phyloP scores from a whole-genome alignment of 192 early-diverging fungal species.

The Phycomyces nitens region DNA sequence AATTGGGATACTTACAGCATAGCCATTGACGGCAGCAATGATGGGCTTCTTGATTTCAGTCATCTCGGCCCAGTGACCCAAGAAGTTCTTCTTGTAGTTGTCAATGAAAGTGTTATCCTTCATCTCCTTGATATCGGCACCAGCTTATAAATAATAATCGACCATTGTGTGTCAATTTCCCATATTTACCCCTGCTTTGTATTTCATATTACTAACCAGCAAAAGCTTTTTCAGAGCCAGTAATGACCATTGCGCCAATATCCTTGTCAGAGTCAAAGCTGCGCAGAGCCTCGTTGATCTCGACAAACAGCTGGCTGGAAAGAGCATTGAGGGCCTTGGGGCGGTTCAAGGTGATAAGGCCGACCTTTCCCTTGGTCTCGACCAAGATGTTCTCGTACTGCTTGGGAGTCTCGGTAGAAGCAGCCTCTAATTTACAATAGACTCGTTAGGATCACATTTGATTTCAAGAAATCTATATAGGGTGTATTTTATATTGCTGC shows the following conservation, averaged over 20 bases:
- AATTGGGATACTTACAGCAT: conserved; percentile 62
- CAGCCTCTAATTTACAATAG: conserved; percentile 15
- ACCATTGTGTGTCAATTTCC: not conserved
- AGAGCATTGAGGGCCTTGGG: conserved; percentile 97
- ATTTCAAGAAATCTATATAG: not conserved
- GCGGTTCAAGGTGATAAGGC: conserved; percentile 85
- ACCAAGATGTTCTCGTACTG: conserved; percentile 52
- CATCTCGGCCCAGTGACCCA: conserved; percentile 94
- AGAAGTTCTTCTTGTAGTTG: conserved; percentile 89
- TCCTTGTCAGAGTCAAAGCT: conserved; percentile 69
- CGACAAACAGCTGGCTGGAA: conserved; percentile 85
- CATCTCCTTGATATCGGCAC: conserved; percentile 99
- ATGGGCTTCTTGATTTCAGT: conserved; percentile 90
- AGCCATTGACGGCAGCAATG: conserved; percentile 97
- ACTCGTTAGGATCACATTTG: not conserved
- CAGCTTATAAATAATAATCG: conserved; percentile 45
- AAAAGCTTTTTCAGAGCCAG: conserved; percentile 94
- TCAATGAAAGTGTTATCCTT: conserved; percentile 78
- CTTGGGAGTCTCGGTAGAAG: not conserved
- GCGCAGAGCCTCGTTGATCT: conserved; percentile 84
- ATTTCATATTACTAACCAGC: conserved; percentile 64
- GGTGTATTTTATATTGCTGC: not conserved
- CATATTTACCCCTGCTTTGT: not conserved
- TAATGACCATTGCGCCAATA: conserved; percentile 91
- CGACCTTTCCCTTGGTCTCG: conserved; percentile 78